Conservation (phyloP, 306 rosid genomes). For the Corylus avellana region DNA sequence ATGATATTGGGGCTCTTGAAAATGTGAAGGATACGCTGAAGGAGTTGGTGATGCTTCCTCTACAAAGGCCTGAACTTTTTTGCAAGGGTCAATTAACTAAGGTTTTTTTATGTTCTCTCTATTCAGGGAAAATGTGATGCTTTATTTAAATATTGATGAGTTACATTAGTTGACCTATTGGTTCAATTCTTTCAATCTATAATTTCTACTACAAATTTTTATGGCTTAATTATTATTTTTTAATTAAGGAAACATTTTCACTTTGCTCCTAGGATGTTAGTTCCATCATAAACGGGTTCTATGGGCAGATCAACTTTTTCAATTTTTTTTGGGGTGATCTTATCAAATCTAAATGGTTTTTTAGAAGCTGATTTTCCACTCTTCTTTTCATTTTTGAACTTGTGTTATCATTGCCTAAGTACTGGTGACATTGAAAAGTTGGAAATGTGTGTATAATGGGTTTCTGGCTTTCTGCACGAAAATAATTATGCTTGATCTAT, state of each 20-base stretch:
- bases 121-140: neutral
- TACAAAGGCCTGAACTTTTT: conserved; percentile 97
- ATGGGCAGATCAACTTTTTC: neutral
- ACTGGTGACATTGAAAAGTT: neutral
- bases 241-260: neutral
- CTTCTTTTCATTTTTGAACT: neutral
- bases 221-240: neutral
- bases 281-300: neutral
- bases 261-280: conserved; percentile 3
- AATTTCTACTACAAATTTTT: too few relatives aligned
- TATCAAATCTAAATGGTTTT: neutral
- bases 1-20: conserved; percentile 99
- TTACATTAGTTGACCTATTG: neutral
- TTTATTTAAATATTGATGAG: conserved; percentile 7
- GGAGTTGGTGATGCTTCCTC: conserved; percentile 99
- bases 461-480: neutral
- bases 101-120: conserved; percentile 53
- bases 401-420: neutral
- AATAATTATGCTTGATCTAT: neutral
- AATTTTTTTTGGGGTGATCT: neutral
- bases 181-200: neutral
- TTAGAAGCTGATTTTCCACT: neutral
- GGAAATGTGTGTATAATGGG: neutral
- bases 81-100: conserved; percentile 99
- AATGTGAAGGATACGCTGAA: conserved; percentile 96